Conservation (phyloP, 2,329 filamentous ascomycete species). For the Aspergillus sergii region DNA sequence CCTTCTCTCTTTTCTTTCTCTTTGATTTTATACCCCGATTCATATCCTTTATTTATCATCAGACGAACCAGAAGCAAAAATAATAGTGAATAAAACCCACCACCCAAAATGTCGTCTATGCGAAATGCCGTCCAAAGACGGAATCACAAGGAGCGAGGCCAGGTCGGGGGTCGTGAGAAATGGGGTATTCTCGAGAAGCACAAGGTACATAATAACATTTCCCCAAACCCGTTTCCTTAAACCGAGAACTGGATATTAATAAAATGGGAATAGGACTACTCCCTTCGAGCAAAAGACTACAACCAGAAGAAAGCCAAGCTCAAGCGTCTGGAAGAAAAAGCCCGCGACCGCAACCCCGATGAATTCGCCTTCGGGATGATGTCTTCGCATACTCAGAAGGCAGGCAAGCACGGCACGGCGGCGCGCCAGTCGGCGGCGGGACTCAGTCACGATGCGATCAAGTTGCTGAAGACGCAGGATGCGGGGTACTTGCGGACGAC, state of each 20-base stretch:
- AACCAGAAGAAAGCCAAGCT: slow-evolving; percentile 63
- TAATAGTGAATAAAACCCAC: neutral
- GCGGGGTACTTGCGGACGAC: slow-evolving; percentile 62
- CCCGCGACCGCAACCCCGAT: slow-evolving; percentile 64
- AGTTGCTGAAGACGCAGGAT: slow-evolving; percentile 68
- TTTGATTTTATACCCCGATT: neutral
- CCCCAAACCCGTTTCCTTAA: neutral
- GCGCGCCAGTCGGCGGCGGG: slow-evolving; percentile 46
- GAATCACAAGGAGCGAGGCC: slow-evolving; percentile 86
- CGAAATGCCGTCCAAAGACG: slow-evolving; percentile 72
- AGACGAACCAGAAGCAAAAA: no score
- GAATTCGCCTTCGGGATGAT: slow-evolving; percentile 70
- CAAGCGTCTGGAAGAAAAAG: slow-evolving; percentile 61
- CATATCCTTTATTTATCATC: neutral
- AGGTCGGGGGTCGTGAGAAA: slow-evolving; percentile 79
- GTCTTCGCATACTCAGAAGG: slow-evolving; percentile 46
- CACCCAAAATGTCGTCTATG: slow-evolving; percentile 56
- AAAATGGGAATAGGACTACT: slow-evolving; percentile 57
- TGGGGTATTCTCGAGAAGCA: slow-evolving; percentile 95
- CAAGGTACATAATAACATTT: slow-evolving; percentile 74
- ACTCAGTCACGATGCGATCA: slow-evolving; percentile 60
- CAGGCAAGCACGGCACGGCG: slow-evolving; percentile 46
- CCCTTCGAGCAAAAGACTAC: slow-evolving; percentile 66
- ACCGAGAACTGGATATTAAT: neutral
- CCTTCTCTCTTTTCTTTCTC: neutral